phyloP scores from a whole-genome alignment of 208 protist genomes.

The Leishmania braziliensis region DNA sequence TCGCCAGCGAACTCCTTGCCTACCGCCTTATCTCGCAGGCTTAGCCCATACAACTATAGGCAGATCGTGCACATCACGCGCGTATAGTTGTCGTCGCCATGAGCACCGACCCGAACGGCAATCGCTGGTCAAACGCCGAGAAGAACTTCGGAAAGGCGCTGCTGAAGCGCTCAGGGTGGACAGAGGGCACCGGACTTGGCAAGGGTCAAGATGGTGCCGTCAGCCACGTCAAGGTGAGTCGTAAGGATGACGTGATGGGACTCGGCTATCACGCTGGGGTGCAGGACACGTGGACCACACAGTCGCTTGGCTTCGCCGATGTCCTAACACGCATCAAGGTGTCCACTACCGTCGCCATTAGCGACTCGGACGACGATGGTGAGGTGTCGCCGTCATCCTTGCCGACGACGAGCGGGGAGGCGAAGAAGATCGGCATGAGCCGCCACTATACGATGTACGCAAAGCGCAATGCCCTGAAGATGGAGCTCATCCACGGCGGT shows the following conservation, averaged over 20 bases:
- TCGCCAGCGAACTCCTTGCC: background rate
- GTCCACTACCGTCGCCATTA: constrained; percentile 22
- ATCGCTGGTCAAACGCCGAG: constrained; percentile 77
- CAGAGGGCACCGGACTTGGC: constrained; percentile 89
- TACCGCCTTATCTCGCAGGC: background rate
- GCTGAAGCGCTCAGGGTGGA: constrained; percentile 92
- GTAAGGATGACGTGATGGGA: constrained; percentile 88
- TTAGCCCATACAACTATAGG: background rate
- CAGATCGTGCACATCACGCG: background rate
- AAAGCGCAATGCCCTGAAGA: constrained; percentile 86
- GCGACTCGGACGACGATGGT: constrained; percentile 36
- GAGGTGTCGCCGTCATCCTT: constrained; percentile 16
- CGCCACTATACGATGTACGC: constrained; percentile 82
- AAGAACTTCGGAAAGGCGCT: constrained; percentile 86
- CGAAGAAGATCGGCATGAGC: constrained; percentile 42
- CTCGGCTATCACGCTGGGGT: constrained; percentile 85
- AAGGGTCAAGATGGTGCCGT: constrained; percentile 79
- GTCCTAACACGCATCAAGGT: constrained; percentile 77
- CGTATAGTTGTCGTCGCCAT: constrained; percentile 27
- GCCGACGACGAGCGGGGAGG: constrained; percentile 17
- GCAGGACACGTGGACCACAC: constrained; percentile 82
- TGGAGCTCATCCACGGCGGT: constrained; percentile 60
- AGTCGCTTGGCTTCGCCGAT: constrained; percentile 89
- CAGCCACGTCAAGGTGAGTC: constrained; percentile 86
- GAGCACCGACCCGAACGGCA: constrained; percentile 85